Evolutionary conservation across 495 filamentous ascomycete species (phyloP), one percentile per base, ranked within the genome.

Genomic region (Daldinia decipiens): DNA sequence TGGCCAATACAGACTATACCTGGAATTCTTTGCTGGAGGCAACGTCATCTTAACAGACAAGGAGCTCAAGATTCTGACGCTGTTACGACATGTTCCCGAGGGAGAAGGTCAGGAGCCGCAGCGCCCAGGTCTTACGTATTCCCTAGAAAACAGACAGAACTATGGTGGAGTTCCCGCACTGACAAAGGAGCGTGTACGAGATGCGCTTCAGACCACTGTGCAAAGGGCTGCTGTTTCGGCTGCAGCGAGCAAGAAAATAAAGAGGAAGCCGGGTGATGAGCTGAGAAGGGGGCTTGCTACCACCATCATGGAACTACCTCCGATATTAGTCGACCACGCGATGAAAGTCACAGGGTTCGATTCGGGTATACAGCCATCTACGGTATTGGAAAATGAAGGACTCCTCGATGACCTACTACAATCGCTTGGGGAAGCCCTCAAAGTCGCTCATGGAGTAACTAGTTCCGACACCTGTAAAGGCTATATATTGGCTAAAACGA

Each of bases 1-100:
- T 82, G 95, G 95, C 19, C 84, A 87, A 68, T 98, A 95, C 75
- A 85, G 90, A 39, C 82, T 99, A 38, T 97, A 93, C 76, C 82
- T 99, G 40, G 95, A 99, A 79, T 99, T 99, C 81, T 99, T 95
- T 79, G 95, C 95, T 4, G 88, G 83, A 65, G 95, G 95, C 36
- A 99, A 99, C 78, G 90, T 99, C 61, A 91, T 99, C 57, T 83
- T 99, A 56, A 96, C 94, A 3, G 93, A 98, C 75, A 83, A 85
- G 40, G 90, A 95, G 13, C 82, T 92, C 60, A 91, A 87, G 53
- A 91, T 97, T 64, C 75, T 98, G 12, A 87, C 91, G 3, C 80
- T 98, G 40, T 82, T 96, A 73, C 89, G 95, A n/a, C 87, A 89
- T 66, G 95, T 99, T 4, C 75, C 86, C 21, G 88, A 87, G 13